Conservation (phyloP, 2,329 filamentous ascomycete species). For the Byssothecium circinans region DNA sequence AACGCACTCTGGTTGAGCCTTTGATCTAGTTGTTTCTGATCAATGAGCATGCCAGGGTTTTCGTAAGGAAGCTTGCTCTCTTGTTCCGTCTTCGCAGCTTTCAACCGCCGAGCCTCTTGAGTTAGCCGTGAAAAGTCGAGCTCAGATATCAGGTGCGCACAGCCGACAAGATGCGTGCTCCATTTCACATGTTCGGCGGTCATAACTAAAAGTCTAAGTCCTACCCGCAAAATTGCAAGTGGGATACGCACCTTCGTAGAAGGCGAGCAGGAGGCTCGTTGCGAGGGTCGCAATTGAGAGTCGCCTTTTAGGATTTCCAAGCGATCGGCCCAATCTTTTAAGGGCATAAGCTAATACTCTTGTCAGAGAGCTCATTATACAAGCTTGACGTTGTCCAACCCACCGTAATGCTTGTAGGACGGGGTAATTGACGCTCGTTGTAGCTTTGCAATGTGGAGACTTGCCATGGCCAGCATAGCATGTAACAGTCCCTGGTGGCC, state of each 20-base stretch:
- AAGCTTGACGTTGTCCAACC: neutral
- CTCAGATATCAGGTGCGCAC: constrained; percentile 78
- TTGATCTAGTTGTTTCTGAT: constrained; percentile 29
- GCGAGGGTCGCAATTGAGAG: constrained; percentile 82
- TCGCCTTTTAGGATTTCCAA: constrained; percentile 70
- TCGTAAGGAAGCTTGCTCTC: constrained; percentile 39
- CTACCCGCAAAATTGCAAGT: neutral
- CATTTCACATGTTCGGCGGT: constrained; percentile 93
- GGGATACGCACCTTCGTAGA: constrained; percentile 64
- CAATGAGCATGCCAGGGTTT: constrained; percentile 35
- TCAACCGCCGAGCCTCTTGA: constrained; percentile 67
- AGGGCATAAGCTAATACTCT: constrained; percentile 66
- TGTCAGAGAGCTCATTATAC: neutral
- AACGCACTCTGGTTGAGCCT: constrained; percentile 46
- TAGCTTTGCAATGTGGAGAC: constrained; percentile 83
- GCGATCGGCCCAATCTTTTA: constrained; percentile 73
- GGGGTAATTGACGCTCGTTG: constrained; percentile 74
- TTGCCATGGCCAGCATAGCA: constrained; percentile 83
- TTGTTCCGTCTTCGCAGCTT: constrained; percentile 51
- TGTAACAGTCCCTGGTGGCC: constrained; percentile 86
- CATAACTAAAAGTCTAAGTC: constrained; percentile 60
- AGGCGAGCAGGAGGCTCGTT: constrained; percentile 80
- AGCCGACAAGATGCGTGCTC: constrained; percentile 88
- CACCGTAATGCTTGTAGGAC: constrained; percentile 80
- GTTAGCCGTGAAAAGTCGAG: constrained; percentile 77